Evolutionary conservation across 75 land plant species (phyloP), one percentile per base, ranked within the genome.

Genomic region (Pinus albicaulis): DNA sequence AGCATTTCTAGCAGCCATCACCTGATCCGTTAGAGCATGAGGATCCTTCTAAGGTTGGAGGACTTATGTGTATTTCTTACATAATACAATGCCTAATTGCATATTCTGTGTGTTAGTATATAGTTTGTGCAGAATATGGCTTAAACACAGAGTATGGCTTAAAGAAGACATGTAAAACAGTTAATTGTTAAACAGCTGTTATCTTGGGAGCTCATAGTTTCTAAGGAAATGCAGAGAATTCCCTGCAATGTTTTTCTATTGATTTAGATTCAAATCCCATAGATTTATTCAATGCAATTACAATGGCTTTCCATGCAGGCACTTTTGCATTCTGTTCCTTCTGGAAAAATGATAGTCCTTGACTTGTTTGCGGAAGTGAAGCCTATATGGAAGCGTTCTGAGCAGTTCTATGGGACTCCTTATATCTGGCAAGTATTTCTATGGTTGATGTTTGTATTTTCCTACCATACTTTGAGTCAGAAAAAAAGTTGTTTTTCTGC

Each of bases 321-420:
- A 79, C 89, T 97, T 76, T 79, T 97, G 57, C 99, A 97, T 78
- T 92, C 98, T 41, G 99, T 97, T 78, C 99, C 99, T 56, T 81
- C 82, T 81, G 99, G 99, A 73, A 97, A 86, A 82, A 92, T 97
- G 98, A 81, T 97, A 63, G 98, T 97, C 53, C 89, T 97, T 76
- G 99, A 94, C 80, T 85, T 97, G 56, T 97, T 92, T 90, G 99
- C 98, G 75, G 99, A 97, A 72, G 99, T 85, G 73, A 92, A 87
- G 74, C 99, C 99, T 22, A 85, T 97, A 64, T 97, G 99, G 98
- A 80, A 76, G 61, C 79, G 74, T 66, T 94, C 99, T 60, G 82
- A 90, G 73, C 95, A 97, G 55, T 97, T 97, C 72, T 97, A 94
- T 89, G 93, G 95, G 28, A 89, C 89, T 56, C 99, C 99, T 72